Evolutionary conservation across 176 grass and related monocot species (phyloP), one percentile per base, ranked within the genome.

Genomic region (Oropetium thomaeum): DNA sequence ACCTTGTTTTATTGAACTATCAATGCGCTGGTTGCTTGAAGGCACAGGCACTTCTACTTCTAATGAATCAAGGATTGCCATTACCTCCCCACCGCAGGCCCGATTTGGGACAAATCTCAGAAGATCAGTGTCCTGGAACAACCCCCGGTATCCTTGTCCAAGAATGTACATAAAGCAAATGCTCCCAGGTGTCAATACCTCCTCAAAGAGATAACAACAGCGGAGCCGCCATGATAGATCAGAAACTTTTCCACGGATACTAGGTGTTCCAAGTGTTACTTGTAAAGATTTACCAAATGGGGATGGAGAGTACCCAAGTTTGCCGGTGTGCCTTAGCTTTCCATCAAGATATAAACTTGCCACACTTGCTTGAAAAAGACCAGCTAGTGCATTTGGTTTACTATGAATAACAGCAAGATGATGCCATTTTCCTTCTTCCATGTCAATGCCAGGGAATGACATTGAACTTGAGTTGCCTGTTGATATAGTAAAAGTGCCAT

Each of bases 81-180:
- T 99, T 67, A 80, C 88, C 82, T 92, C 92, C 45, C 96, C 92
- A 44, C 92, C 96, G 70, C 96, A 99, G 31, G 96, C 89, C 73
- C 80, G 71, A 81, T 92, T 90, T 40, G 96, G 96, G 20, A 92
- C 92, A 86, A 99, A 99, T 64, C 85, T 87, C 28, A 99, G 82
- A 79, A 99, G 87, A 90, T 96, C 92, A 64, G 73, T 90, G 67
- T 99, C 96, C 84, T 99, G 96, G 77, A 99, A 99, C 64, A 99
- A 58, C 25, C 96, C 96, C 15, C 89, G 68, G 65, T 99, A 99
- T 14, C 92, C 96, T 86, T 84, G 92, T 79, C 96, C 96, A 83
- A 99, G 89, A 88, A 99, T 88, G 75, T 90, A 94, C 96, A 99
- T 99, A 67, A 96, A 95, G 83, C 87, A 99, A 84, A 99, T 92